These are phyloP conservation scores for Nyssa sinensis DNA, from an alignment of 148 eudicot species.

Conservation along the genomic window DNA sequence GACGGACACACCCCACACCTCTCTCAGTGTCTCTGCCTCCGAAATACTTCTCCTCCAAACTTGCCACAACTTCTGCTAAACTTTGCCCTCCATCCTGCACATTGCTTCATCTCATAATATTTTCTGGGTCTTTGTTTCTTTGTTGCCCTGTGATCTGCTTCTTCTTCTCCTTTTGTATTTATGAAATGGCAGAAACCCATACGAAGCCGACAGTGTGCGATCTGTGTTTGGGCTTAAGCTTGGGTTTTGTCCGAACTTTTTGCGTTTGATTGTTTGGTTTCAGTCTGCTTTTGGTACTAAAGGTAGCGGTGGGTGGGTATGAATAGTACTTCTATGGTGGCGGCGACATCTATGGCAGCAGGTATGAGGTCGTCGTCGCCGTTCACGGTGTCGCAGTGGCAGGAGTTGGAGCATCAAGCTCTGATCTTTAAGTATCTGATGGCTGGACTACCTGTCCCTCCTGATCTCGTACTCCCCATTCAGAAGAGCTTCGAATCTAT, in stretches of 20 bases:
- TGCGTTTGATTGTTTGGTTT: not conserved
- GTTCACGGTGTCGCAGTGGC: not conserved
- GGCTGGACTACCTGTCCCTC: not conserved
- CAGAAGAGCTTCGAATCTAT: not conserved
- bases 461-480: not conserved
- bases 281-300: not conserved
- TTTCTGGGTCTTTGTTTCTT: not conserved
- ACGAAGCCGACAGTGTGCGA: not conserved
- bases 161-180: not conserved
- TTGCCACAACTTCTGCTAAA: no score
- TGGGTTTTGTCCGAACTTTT: not conserved
- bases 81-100: not conserved
- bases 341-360: not conserved
- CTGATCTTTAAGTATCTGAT: not conserved
- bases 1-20: no score
- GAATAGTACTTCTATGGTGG: not conserved
- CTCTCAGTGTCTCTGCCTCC: not conserved
- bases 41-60: not conserved
- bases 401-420: not conserved
- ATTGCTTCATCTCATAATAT: no score
- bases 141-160: not conserved
- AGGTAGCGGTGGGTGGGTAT: slow-evolving; percentile 1
- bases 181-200: not conserved
- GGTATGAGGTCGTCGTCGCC: not conserved
- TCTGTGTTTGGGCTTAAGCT: slow-evolving; percentile 1